Evolutionary conservation across 495 filamentous ascomycete species (phyloP).

Genomic region (Endocarpon pusillum): DNA sequence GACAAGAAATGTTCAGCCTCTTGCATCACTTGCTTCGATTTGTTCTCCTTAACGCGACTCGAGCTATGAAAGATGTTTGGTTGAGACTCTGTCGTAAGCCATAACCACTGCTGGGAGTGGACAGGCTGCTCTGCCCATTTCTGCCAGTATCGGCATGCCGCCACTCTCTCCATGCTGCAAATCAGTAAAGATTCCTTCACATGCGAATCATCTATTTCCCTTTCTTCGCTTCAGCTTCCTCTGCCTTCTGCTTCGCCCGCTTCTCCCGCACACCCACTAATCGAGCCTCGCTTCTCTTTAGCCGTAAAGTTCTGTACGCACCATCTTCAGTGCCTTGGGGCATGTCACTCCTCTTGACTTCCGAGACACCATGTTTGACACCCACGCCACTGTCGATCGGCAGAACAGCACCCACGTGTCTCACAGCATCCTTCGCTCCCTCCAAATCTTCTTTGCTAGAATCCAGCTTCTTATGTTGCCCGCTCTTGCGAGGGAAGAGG

Average conservation of each 20-base stretch:
- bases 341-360: slow-evolving; percentile 69
- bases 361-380: slow-evolving; percentile 40
- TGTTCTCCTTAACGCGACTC: too few relatives aligned
- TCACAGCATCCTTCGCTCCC: slow-evolving; percentile 45
- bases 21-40: too few relatives aligned
- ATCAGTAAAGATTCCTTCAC: slow-evolving; percentile 1
- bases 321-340: slow-evolving; percentile 62
- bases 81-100: not conserved
- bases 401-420: slow-evolving; percentile 37
- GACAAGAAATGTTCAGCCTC: too few relatives aligned
- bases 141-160: not conserved
- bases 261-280: slow-evolving; percentile 74
- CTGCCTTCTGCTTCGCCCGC: slow-evolving; percentile 81
- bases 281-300: slow-evolving; percentile 71
- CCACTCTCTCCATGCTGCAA: not conserved
- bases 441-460: slow-evolving; percentile 73
- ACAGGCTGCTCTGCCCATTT: not conserved
- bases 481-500: slow-evolving; percentile 89
- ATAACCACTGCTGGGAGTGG: not conserved
- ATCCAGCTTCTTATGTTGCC: slow-evolving; percentile 81
- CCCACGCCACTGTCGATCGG: slow-evolving; percentile 55
- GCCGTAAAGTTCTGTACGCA: slow-evolving; percentile 72
- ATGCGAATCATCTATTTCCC: slow-evolving; percentile 51
- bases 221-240: slow-evolving; percentile 74
- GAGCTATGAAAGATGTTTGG: too few relatives aligned